Base-by-base conservation (phyloP, 2,329 filamentous ascomycete genomes). In the Diaporthe sp. region DNA sequence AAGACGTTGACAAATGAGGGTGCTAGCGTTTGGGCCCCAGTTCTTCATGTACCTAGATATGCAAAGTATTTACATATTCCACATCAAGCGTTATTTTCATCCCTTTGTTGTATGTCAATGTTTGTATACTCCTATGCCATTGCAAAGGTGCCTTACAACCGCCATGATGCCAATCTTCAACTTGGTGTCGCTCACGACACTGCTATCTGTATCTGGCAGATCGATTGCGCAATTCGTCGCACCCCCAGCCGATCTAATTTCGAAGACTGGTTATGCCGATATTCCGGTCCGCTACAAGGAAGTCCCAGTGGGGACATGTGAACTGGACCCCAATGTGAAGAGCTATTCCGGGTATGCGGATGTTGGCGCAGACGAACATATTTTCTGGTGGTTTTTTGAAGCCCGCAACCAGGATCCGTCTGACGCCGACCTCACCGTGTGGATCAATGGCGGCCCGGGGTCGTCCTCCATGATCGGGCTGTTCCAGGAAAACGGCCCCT, bases 371-470 rank as follows among this genome's bases (percentile, higher is more conserved):
- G 76, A 84, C 73, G 75, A 85, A 75, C 85, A 86, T 77, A 83
- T 85, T 50, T 86, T 86, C 80, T 82, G 83, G 78, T 88, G 86
- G 85, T 88, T 88, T 79, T 88, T 89, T 77, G 87, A 88, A 75
- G 84, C 87, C 10, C 82, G 87, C 68, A 82, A 85, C 50, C 73
- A 78, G 22, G 81, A 88, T 72, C 86, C 87, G 5, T 77, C 6
- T 1, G 81, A 84, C 8, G 86, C 87, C 27, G 86, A 86, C 0
- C 78, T 88, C 55, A 89, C 87, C 0, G 79, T 88, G 3, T 90
- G 88, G 88, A 81, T 89, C 69, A 89, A 89, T 73, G 88, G 88
- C 27, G 88, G 87, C 0, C 87, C 87, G 0, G 89, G 89, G 1
- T 84, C 82, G 22, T 86, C 87, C 75, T 88, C 86, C 13, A 82